Percentiles rank a stretch among this genome's conserved stretches.
These are phyloP conservation scores for Sarcocystis neurona DNA, from an alignment of 169 alveolate species.

Conservation along the genomic window DNA sequence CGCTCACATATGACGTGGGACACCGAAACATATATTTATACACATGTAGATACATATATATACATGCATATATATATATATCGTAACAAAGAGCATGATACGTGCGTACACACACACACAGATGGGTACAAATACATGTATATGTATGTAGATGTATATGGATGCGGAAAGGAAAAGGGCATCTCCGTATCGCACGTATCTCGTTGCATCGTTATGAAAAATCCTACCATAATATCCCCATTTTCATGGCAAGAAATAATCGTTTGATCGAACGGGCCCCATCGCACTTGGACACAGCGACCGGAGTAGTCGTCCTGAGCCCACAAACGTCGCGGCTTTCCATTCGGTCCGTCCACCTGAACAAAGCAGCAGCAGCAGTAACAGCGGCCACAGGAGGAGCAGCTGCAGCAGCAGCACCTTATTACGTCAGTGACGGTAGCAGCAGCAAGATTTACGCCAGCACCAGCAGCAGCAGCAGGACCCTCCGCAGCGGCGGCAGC, in stretches of 20 bases:
- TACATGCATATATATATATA: not conserved
- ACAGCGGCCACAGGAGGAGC: too few species aligned
- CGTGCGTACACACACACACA: too few species aligned
- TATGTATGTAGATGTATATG: too few species aligned
- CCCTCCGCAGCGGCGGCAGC: too few species aligned
- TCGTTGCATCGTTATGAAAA: not conserved
- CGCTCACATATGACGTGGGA: too few species aligned
- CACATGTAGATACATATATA: not conserved
- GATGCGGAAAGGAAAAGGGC: not conserved
- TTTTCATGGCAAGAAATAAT: conserved; percentile 87
- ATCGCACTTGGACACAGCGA: conserved; percentile 77
- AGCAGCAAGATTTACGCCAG: too few species aligned
- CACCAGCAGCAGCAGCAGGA: too few species aligned
- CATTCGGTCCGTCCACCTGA: conserved; percentile 47
- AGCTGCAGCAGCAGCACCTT: too few species aligned
- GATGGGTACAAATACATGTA: too few species aligned
- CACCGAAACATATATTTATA: not conserved
- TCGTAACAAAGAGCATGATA: too few species aligned
- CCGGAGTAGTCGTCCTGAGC: conserved; percentile 67
- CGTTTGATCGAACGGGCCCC: conserved; percentile 89
- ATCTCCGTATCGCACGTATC: not conserved
- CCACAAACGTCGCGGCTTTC: conserved; percentile 49
- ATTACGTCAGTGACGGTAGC: too few species aligned
- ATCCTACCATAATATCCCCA: conserved; percentile 78
- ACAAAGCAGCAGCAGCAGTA: too few species aligned